phyloP scores from a whole-genome alignment of 352 stramenopile species.

The Pythium dissimile region DNA sequence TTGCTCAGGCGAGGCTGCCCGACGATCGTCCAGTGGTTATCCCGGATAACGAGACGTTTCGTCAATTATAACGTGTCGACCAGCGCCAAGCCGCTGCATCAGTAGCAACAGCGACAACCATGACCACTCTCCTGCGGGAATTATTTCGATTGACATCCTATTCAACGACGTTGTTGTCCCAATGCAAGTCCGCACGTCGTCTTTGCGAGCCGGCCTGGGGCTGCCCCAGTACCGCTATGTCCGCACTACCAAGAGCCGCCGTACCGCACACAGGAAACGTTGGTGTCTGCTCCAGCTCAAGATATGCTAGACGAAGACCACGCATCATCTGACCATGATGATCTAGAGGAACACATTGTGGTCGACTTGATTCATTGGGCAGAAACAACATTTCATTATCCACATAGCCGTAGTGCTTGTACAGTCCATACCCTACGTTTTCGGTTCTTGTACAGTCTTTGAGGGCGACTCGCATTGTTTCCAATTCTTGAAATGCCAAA shows the following conservation, averaged over 20 bases:
- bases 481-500: constrained; percentile 2
- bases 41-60: neutral
- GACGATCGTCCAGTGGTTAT: neutral
- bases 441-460: neutral
- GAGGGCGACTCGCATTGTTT: neutral
- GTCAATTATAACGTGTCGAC: neutral
- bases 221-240: neutral
- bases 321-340: neutral
- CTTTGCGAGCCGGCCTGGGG: neutral
- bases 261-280: neutral
- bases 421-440: neutral
- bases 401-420: constrained; percentile 4
- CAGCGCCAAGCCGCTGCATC: neutral
- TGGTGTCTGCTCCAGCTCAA: neutral
- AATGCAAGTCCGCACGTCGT: neutral
- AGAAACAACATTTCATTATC: constrained; percentile 2
- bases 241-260: neutral
- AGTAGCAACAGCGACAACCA: neutral
- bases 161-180: neutral
- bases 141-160: neutral
- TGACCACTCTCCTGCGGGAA: neutral
- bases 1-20: constrained; percentile 1
- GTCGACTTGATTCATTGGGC: neutral
- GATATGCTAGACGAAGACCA: no score
- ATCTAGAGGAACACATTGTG: neutral